Conservation (phyloP, 2,329 filamentous ascomycete genomes). For the Colletotrichum tropicale region DNA sequence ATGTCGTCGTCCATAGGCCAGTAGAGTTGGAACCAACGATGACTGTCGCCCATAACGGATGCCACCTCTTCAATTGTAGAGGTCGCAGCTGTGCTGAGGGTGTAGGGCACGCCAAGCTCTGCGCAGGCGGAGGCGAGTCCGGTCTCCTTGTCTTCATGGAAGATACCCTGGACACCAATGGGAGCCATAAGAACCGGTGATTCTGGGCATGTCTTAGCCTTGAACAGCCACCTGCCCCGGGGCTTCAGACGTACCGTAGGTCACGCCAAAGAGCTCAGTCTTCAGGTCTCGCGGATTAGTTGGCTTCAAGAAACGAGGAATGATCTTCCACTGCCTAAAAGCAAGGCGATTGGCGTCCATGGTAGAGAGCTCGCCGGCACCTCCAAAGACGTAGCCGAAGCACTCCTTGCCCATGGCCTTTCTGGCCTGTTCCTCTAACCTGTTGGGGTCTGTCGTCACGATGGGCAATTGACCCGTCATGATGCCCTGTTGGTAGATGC, state of each 20-base stretch:
- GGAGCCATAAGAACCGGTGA: constrained; percentile 68
- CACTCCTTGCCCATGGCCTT: constrained; percentile 48
- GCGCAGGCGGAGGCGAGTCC: constrained; percentile 68
- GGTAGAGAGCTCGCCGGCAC: constrained; percentile 65
- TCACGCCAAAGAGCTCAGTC: constrained; percentile 56
- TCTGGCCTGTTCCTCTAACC: constrained; percentile 59
- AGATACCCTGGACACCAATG: constrained; percentile 71
- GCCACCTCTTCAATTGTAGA: constrained; percentile 71
- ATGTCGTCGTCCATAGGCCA: constrained; percentile 72
- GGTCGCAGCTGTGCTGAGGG: constrained; percentile 68
- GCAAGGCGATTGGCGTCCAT: constrained; percentile 64
- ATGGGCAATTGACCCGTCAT: constrained; percentile 49
- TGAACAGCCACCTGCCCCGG: background rate
- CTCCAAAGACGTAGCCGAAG: constrained; percentile 67
- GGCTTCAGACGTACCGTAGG: constrained; percentile 38
- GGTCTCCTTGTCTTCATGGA: constrained; percentile 68
- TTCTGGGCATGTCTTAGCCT: constrained; percentile 24
- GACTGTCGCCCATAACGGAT: constrained; percentile 57
- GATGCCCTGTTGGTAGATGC: constrained; percentile 58
- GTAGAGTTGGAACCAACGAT: constrained; percentile 77
- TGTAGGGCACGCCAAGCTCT: constrained; percentile 67
- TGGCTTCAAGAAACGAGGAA: constrained; percentile 55
- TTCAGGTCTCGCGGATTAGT: constrained; percentile 50
- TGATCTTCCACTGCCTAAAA: constrained; percentile 56
- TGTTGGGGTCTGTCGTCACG: constrained; percentile 64